These are phyloP conservation scores for Leucocoprinus sp. DNA, from an alignment of 768 basidiomycete species.

Conservation along the genomic window DNA sequence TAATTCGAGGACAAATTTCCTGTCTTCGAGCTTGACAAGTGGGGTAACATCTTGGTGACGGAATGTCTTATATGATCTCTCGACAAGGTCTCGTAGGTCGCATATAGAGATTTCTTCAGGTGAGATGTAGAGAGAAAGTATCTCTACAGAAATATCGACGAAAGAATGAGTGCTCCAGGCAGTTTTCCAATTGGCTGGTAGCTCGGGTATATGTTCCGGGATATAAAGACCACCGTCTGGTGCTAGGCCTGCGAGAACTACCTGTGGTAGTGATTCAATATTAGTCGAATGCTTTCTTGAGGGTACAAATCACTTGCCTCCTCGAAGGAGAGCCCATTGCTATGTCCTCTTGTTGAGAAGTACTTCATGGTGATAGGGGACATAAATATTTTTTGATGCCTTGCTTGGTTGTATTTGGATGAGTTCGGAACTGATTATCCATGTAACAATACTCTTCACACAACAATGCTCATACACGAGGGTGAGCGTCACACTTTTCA, in stretches of 20 bases:
- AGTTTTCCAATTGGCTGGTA: slow-evolving; percentile 76
- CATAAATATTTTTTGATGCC: not conserved
- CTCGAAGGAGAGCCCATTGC: slow-evolving; percentile 78
- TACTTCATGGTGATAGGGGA: slow-evolving; percentile 60
- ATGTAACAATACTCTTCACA: too few relatives aligned
- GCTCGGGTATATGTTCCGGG: slow-evolving; percentile 72
- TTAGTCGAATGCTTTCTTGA: slow-evolving; percentile 15
- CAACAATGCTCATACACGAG: too few relatives aligned
- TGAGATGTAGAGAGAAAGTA: slow-evolving; percentile 87
- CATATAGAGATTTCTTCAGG: slow-evolving; percentile 63
- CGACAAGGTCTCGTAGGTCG: slow-evolving; percentile 68
- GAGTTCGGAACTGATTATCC: not conserved
- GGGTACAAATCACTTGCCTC: slow-evolving; percentile 47
- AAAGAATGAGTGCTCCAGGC: slow-evolving; percentile 75
- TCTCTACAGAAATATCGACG: slow-evolving; percentile 72
- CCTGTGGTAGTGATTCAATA: slow-evolving; percentile 38
- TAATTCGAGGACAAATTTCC: slow-evolving; percentile 76
- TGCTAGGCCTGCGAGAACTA: slow-evolving; percentile 90
- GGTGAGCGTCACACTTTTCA: too few relatives aligned
- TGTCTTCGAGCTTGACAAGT: slow-evolving; percentile 56
- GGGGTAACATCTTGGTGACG: slow-evolving; percentile 81
- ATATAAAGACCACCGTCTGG: slow-evolving; percentile 98
- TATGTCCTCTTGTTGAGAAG: slow-evolving; percentile 85
- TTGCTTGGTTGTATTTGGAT: slow-evolving; percentile 4
- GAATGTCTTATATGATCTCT: slow-evolving; percentile 81